Base-by-base conservation (phyloP, 495 filamentous ascomycete species). In the Glonium stellatum region DNA sequence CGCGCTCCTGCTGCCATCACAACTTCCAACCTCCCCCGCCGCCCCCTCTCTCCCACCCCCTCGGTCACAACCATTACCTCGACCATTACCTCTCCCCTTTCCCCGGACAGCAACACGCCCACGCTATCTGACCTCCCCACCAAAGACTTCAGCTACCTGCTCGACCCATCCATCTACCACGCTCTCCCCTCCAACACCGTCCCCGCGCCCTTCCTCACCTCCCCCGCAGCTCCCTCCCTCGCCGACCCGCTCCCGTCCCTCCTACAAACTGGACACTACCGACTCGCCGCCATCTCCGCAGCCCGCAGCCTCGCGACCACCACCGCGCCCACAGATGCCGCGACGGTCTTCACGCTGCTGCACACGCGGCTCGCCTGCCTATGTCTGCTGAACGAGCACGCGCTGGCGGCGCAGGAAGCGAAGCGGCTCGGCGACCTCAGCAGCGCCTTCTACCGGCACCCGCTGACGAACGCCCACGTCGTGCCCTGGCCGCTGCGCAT, bases 401-500 rank as follows among this genome's bases (percentile, higher is more conserved):
- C 82, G 10, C 76, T 95, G 27, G 93, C 93, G 2, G 87, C 88
- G 0, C 87, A 92, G 66, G 93, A 98, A 72, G 86, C 86, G 8
- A 91, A 90, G 67, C 81, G 82, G 0, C 78, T 97, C 11, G 87
- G 89, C 62, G 93, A 97, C 69, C 74, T 96, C 34, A 87, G 83
- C 63, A 82, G 82, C 9, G 70, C 79, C 42, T 80, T 80, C 59
- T 92, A 90, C 73, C 66, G 75, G 1, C 82, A 78, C 61, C 72
- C 74, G 5, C 70, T 65, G 21, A 79, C 74, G 22, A 76, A 67
- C 39, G 68, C 62, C 12, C 61, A 55, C 66, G 78, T 92, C 3
- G 86, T 89, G 0, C 92, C 92, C 8, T 98, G 93, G 93, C 84
- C 86, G 51, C 78, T 98, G 49, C 80, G 92, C 4, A 81, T 96